phyloP scores from a whole-genome alignment of 495 filamentous ascomycete species.

The Neurospora hispaniola region DNA sequence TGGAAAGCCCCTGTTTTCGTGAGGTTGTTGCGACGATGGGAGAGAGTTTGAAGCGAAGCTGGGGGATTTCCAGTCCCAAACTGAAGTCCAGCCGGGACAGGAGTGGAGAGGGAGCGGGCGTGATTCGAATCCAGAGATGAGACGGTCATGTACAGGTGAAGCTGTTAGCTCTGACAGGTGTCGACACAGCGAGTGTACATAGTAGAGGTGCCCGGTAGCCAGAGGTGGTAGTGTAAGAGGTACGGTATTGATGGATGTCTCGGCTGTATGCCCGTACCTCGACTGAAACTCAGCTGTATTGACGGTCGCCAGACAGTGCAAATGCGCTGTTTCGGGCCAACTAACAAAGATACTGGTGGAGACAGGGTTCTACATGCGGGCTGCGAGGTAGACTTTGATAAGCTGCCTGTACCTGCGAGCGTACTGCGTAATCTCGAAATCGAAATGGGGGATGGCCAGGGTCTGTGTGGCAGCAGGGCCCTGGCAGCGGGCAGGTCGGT shows the following conservation, averaged over 20 bases:
- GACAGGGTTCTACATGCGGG: neutral
- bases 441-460: neutral
- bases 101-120: neutral
- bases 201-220: neutral
- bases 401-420: neutral
- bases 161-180: neutral
- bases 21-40: slow-evolving; percentile 2
- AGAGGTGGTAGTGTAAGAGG: neutral
- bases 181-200: neutral
- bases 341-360: neutral
- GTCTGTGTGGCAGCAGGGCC: neutral
- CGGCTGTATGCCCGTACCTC: slow-evolving; percentile 1
- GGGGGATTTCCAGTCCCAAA: neutral
- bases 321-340: neutral
- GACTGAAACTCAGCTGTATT: neutral
- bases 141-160: neutral
- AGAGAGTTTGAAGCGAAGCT: neutral
- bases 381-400: neutral
- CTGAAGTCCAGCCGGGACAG: neutral
- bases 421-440: neutral
- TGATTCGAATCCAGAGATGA: neutral
- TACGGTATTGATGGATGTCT: neutral
- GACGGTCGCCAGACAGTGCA: neutral
- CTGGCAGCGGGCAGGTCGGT: neutral
- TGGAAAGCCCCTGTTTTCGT: neutral